Conservation (phyloP, 148 eudicot species). For the Camellia japonica region DNA sequence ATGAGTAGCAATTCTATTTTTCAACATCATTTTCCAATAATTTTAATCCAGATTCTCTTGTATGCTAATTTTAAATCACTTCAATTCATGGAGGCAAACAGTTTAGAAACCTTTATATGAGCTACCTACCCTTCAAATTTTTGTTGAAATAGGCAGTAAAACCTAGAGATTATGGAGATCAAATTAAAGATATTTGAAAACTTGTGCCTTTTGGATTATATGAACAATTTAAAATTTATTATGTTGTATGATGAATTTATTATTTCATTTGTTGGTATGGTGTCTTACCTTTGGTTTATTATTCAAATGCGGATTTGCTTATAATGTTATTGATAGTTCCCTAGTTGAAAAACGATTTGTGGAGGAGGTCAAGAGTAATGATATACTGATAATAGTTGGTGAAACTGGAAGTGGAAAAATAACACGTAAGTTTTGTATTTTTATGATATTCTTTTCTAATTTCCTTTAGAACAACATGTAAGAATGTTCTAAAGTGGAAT, state of each 20-base stretch:
- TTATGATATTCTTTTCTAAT: too few species aligned
- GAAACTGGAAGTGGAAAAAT: slow-evolving; percentile 99
- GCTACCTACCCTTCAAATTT: not conserved
- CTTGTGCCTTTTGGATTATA: not conserved
- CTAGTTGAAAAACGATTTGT: slow-evolving; percentile 73
- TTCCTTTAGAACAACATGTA: too few species aligned
- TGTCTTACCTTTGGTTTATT: slow-evolving; percentile 1
- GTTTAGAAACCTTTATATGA: not conserved
- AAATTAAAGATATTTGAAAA: not conserved
- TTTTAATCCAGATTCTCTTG: too few species aligned
- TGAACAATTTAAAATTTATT: not conserved
- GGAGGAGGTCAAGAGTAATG: slow-evolving; percentile 67
- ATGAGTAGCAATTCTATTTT: too few species aligned
- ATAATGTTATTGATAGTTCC: slow-evolving; percentile 12
- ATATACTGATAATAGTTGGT: slow-evolving; percentile 81
- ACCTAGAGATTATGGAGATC: not conserved
- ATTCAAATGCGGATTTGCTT: not conserved
- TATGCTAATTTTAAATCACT: too few species aligned
- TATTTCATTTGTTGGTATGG: not conserved
- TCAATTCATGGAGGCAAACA: too few species aligned
- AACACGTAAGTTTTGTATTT: slow-evolving; percentile 62
- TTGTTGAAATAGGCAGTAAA: not conserved
- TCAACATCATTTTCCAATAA: too few species aligned
- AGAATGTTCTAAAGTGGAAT: not conserved
- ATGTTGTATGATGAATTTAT: not conserved